A percentile compares a stretch with the other conserved stretches of the same genome.
Evolutionary conservation across 2,329 filamentous ascomycete genomes (phyloP).

Genomic region (Aphanocladium album): DNA sequence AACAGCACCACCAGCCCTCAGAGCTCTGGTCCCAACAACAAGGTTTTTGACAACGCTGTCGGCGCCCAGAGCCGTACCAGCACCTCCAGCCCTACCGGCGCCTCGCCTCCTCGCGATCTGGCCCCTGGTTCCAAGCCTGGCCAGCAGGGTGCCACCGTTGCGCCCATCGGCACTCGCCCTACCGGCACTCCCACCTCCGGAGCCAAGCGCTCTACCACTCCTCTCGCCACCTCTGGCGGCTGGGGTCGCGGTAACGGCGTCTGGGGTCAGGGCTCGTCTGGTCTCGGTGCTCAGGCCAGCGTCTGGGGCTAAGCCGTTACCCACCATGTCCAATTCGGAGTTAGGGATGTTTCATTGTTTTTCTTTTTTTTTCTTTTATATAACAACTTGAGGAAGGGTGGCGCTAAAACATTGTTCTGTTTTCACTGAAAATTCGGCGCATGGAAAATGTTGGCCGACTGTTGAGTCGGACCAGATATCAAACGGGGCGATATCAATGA

Average conservation of each 20-base stretch:
- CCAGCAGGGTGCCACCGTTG: conserved; percentile 61
- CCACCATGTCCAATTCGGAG: neutral
- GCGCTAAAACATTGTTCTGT: conserved; percentile 2
- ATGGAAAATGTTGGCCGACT: neutral
- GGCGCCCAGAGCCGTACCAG: conserved; percentile 67
- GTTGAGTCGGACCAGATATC: neutral
- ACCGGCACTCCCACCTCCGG: conserved; percentile 48
- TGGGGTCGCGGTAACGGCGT: conserved; percentile 80
- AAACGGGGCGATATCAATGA: conserved; percentile 1
- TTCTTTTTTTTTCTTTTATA: conserved; percentile 15
- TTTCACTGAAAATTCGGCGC: conserved; percentile 4
- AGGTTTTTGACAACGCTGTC: conserved; percentile 55
- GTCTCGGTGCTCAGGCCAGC: conserved; percentile 81
- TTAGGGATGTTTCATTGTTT: conserved; percentile 16
- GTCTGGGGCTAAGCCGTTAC: conserved; percentile 71
- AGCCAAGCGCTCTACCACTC: conserved; percentile 78
- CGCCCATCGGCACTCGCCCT: conserved; percentile 89
- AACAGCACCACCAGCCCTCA: conserved; percentile 85
- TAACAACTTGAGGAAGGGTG: neutral
- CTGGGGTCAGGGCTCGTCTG: conserved; percentile 78
- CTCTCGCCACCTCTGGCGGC: conserved; percentile 78
- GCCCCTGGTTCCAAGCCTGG: conserved; percentile 48
- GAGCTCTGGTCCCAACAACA: conserved; percentile 53
- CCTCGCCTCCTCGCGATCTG: conserved; percentile 68
- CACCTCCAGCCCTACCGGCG: conserved; percentile 74